These are phyloP conservation scores for Macadamia integrifolia DNA, from an alignment of 164 flowering plant genomes.

Conservation along the genomic window DNA sequence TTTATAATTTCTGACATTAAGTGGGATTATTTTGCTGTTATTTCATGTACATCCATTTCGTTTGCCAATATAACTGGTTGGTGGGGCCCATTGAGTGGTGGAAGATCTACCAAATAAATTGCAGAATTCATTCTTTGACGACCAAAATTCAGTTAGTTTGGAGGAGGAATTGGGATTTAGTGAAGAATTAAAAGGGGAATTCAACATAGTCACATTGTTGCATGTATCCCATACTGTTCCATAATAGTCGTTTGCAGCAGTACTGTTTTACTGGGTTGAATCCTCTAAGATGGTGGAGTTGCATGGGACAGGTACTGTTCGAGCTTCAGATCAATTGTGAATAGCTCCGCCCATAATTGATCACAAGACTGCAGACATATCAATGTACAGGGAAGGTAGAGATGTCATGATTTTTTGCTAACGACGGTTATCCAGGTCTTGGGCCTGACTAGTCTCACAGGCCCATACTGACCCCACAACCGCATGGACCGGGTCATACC, in stretches of 20 bases:
- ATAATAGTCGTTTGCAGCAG: slow-evolving; percentile 41
- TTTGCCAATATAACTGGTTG: no score
- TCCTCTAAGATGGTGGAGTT: slow-evolving; percentile 51
- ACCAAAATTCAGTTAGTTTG: slow-evolving; percentile 63
- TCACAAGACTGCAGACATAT: slow-evolving; percentile 61
- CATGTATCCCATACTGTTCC: slow-evolving; percentile 76
- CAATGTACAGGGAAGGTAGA: background rate
- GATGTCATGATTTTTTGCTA: no score
- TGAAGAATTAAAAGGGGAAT: slow-evolving; percentile 62
- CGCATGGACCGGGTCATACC: no score
- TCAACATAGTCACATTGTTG: slow-evolving; percentile 50
- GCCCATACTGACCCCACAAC: no score
- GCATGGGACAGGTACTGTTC: slow-evolving; percentile 70
- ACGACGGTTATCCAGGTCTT: no score
- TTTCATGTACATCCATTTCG: no score
- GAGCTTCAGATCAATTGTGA: slow-evolving; percentile 27
- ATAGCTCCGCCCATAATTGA: slow-evolving; percentile 75
- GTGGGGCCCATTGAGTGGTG: no score
- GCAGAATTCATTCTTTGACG: slow-evolving; percentile 69
- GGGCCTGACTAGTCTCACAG: no score
- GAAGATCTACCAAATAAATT: slow-evolving; percentile 68
- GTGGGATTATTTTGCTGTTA: no score
- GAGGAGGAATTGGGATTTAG: slow-evolving; percentile 31
- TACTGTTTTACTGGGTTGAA: slow-evolving; percentile 42
- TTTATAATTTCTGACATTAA: no score